phyloP scores from a whole-genome alignment of 345 rosid species.

The Sonneratia caseolaris region DNA sequence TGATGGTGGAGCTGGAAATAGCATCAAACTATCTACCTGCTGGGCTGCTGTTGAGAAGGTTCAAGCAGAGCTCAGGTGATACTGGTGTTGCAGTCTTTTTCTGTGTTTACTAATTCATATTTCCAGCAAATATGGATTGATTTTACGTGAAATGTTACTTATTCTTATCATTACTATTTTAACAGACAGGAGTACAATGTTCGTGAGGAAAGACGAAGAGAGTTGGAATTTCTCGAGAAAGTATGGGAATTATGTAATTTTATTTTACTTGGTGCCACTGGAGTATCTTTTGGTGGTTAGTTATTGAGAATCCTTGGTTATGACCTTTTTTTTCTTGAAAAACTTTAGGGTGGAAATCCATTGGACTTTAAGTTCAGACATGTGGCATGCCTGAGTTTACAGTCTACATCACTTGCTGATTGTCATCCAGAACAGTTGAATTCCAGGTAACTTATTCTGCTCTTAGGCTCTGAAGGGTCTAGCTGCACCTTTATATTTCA shows the following conservation, averaged over 20 bases:
- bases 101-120: background rate
- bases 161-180: slow-evolving; percentile 10
- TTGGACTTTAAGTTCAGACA: slow-evolving; percentile 83
- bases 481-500: background rate
- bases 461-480: slow-evolving; percentile 8
- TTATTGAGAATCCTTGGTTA: background rate
- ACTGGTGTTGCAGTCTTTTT: background rate
- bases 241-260: slow-evolving; percentile 30
- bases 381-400: slow-evolving; percentile 74
- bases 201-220: slow-evolving; percentile 92
- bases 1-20: slow-evolving; percentile 82
- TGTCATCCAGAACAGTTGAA: slow-evolving; percentile 72
- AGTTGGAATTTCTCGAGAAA: slow-evolving; percentile 93
- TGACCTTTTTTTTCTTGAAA: slow-evolving; percentile 6
- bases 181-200: slow-evolving; percentile 97
- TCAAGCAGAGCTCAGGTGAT: slow-evolving; percentile 89
- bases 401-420: slow-evolving; percentile 85
- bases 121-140: background rate
- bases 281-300: background rate
- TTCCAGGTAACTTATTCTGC: slow-evolving; percentile 50
- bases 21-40: slow-evolving; percentile 80
- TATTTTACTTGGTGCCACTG: background rate
- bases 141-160: background rate
- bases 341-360: slow-evolving; percentile 90
- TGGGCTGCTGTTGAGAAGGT: slow-evolving; percentile 92